Evolutionary conservation across 2,329 filamentous ascomycete genomes (phyloP).

Genomic region (Pseudogymnoascus sp.): DNA sequence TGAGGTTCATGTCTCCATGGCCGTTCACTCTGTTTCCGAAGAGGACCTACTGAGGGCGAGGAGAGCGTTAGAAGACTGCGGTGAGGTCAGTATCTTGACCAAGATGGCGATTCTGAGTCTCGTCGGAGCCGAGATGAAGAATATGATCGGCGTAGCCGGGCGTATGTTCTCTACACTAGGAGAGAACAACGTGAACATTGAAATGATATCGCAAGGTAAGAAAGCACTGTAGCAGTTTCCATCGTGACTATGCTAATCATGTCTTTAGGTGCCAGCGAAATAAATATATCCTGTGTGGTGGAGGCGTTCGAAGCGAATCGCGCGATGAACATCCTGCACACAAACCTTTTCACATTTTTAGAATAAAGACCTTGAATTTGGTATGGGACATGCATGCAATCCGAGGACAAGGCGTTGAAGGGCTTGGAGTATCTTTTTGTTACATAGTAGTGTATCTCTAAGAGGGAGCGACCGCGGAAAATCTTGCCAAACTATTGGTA

Average conservation of each 20-base stretch:
- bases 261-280: conserved; percentile 79
- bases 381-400: conserved; percentile 2
- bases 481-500: not conserved
- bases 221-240: not conserved
- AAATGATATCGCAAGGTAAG: conserved; percentile 98
- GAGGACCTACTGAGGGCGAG: conserved; percentile 61
- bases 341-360: conserved; percentile 91
- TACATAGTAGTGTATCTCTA: conserved; percentile 8
- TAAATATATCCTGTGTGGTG: conserved; percentile 98
- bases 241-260: not conserved
- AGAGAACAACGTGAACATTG: conserved; percentile 90
- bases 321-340: conserved; percentile 93
- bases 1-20: conserved; percentile 96
- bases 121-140: conserved; percentile 93
- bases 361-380: conserved; percentile 38
- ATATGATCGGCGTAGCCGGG: conserved; percentile 90
- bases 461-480: not conserved
- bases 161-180: conserved; percentile 92
- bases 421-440: conserved; percentile 1
- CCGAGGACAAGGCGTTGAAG: conserved; percentile 2
- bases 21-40: conserved; percentile 66
- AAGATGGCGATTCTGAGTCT: conserved; percentile 94
- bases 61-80: conserved; percentile 68
- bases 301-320: conserved; percentile 83
- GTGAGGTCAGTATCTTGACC: conserved; percentile 81